Conservation (phyloP, 1,139 yeast genomes). For the Saccharomyces hybrid region DNA sequence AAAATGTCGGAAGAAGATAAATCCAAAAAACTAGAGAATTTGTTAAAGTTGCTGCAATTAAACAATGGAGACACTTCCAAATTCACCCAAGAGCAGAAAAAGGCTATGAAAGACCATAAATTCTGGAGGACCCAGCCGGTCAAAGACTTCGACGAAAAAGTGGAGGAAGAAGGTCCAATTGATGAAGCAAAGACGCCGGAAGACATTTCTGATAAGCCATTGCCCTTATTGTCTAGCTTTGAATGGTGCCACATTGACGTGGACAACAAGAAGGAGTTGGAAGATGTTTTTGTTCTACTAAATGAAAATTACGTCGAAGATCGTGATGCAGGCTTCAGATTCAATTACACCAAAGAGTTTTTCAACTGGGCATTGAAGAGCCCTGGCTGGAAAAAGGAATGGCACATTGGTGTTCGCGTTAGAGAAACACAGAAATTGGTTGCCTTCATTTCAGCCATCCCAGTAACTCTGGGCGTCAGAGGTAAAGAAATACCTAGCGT, state of each 20-base stretch:
- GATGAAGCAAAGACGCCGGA: conserved; percentile 57
- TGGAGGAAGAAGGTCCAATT: conserved; percentile 75
- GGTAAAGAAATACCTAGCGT: conserved; percentile 54
- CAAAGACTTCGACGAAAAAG: conserved; percentile 58
- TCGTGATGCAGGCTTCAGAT: conserved; percentile 83
- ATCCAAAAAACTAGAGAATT: conserved; percentile 21
- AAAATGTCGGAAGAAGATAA: conserved; percentile 6
- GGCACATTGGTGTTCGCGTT: conserved; percentile 93
- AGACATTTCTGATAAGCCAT: conserved; percentile 64
- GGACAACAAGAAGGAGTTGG: conserved; percentile 32
- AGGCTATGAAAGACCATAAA: conserved; percentile 83
- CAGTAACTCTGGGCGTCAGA: conserved; percentile 61
- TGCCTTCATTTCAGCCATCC: conserved; percentile 89
- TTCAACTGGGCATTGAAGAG: conserved; percentile 90
- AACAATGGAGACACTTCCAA: conserved; percentile 39
- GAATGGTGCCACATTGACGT: conserved; percentile 85
- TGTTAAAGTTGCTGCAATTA: conserved; percentile 35
- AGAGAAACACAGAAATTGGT: conserved; percentile 66
- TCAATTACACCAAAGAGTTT: conserved; percentile 76
- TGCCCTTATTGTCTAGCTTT: conserved; percentile 65
- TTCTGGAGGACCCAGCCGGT: conserved; percentile 99
- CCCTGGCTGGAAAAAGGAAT: conserved; percentile 84
- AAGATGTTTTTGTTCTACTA: conserved; percentile 64
- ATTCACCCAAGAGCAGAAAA: conserved; percentile 48
- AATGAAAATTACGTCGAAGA: conserved; percentile 94